Evolutionary conservation across 352 stramenopile species (phyloP).

Genomic region (Pythium periplocum): DNA sequence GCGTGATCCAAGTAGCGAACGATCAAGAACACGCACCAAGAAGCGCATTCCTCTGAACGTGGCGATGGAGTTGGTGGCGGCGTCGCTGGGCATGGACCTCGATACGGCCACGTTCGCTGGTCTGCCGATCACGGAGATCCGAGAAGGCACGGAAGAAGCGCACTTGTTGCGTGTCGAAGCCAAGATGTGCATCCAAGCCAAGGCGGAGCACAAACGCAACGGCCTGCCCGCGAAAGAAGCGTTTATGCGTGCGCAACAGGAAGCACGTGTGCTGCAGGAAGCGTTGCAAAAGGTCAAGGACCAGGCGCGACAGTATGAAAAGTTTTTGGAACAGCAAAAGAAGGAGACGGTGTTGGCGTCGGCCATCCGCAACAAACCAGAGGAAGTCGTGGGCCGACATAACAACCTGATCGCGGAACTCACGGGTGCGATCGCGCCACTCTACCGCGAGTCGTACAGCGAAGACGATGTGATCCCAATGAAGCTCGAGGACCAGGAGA

Average conservation of each 20-base stretch:
- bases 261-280: constrained; percentile 73
- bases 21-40: constrained; percentile 45
- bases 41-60: constrained; percentile 80
- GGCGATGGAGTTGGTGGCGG: constrained; percentile 71
- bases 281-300: constrained; percentile 80
- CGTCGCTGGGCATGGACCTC: constrained; percentile 67
- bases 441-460: constrained; percentile 72
- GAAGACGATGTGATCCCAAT: constrained; percentile 64
- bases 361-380: constrained; percentile 65
- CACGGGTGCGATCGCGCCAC: constrained; percentile 56
- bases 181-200: constrained; percentile 68
- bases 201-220: constrained; percentile 32
- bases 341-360: constrained; percentile 59
- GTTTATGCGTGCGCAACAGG: constrained; percentile 56
- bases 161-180: constrained; percentile 77
- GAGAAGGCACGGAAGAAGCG: constrained; percentile 71
- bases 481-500: constrained; percentile 49
- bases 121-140: constrained; percentile 64
- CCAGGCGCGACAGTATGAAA: constrained; percentile 84
- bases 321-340: constrained; percentile 69
- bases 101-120: constrained; percentile 66
- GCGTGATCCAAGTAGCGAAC: constrained; percentile 23
- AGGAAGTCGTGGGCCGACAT: constrained; percentile 71
- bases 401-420: constrained; percentile 83
- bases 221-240: constrained; percentile 58